Conservation (phyloP, 257 asterid genomes). For the Galeopsis tetrahit region DNA sequence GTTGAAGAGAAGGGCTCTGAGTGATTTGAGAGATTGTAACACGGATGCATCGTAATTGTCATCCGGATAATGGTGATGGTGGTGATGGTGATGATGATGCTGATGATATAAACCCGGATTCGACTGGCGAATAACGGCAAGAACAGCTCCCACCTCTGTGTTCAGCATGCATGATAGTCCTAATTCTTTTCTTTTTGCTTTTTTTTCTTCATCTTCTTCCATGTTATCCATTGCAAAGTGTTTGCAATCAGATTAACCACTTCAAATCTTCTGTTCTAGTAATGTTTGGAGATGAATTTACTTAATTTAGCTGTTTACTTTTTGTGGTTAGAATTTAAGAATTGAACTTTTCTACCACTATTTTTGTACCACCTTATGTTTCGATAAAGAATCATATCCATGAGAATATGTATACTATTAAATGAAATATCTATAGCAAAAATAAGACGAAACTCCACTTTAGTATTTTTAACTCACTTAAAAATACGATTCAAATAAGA, state of each 20-base stretch:
- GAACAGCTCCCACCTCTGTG: slow-evolving; percentile 85
- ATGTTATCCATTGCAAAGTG: slow-evolving; percentile 43
- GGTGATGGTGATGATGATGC: slow-evolving; percentile 47
- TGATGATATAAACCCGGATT: slow-evolving; percentile 51
- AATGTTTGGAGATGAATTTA: slow-evolving; percentile 4
- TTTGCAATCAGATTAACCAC: neutral
- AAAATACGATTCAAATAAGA: too few relatives aligned
- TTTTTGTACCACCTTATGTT: neutral
- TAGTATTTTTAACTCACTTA: too few relatives aligned
- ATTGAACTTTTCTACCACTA: slow-evolving; percentile 46
- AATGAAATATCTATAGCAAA: neutral
- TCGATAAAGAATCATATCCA: neutral
- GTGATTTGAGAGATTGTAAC: slow-evolving; percentile 67
- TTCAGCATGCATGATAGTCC: slow-evolving; percentile 92
- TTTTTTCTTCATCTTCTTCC: slow-evolving; percentile 52
- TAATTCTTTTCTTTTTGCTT: slow-evolving; percentile 60
- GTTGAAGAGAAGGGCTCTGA: slow-evolving; percentile 72
- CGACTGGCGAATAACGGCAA: slow-evolving; percentile 77
- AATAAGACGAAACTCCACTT: too few relatives aligned
- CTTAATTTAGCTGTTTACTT: slow-evolving; percentile 1
- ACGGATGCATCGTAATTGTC: slow-evolving; percentile 58
- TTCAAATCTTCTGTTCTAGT: slow-evolving; percentile 25
- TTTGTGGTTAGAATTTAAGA: slow-evolving; percentile 38
- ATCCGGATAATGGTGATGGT: slow-evolving; percentile 50
- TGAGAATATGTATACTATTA: neutral